Conservation (phyloP, 2,329 filamentous ascomycete genomes). For the Beauveria varroae region DNA sequence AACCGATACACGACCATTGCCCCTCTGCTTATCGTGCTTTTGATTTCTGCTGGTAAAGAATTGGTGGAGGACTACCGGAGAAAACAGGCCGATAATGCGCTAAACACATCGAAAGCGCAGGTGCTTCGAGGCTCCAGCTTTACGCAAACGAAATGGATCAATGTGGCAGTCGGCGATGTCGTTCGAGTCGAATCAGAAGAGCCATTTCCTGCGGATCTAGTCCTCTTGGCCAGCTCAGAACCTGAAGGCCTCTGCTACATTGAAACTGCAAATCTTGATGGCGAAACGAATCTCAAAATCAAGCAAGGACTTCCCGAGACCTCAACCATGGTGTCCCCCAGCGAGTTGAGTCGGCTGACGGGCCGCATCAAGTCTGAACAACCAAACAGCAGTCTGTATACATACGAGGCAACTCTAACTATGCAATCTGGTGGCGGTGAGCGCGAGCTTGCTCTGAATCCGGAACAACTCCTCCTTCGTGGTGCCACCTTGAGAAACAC, state of each 20-base stretch:
- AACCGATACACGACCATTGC: constrained; percentile 95
- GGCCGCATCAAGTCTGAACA: constrained; percentile 90
- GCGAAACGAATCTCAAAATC: constrained; percentile 97
- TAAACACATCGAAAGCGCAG: constrained; percentile 82
- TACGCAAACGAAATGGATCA: constrained; percentile 84
- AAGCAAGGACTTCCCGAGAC: constrained; percentile 97
- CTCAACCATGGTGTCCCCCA: constrained; percentile 74
- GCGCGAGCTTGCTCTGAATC: constrained; percentile 81
- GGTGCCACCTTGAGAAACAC: constrained; percentile 93
- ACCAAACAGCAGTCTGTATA: constrained; percentile 96
- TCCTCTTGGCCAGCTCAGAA: constrained; percentile 88
- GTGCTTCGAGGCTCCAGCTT: constrained; percentile 80
- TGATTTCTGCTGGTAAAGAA: constrained; percentile 95
- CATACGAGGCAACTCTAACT: constrained; percentile 92
- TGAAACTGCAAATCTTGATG: constrained; percentile 94
- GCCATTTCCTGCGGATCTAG: constrained; percentile 88
- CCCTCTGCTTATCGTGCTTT: constrained; percentile 78
- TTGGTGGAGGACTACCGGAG: constrained; percentile 88
- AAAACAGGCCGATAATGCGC: constrained; percentile 73
- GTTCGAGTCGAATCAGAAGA: constrained; percentile 90
- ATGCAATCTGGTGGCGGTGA: constrained; percentile 86
- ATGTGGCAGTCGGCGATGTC: constrained; percentile 87
- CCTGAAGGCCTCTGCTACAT: constrained; percentile 98
- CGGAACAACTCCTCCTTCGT: constrained; percentile 86
- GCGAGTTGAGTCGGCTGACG: constrained; percentile 76